A percentile compares a stretch with the other conserved stretches of the same genome.
Conservation (phyloP, 2,329 filamentous ascomycete genomes). For the Penicillium sp. region DNA sequence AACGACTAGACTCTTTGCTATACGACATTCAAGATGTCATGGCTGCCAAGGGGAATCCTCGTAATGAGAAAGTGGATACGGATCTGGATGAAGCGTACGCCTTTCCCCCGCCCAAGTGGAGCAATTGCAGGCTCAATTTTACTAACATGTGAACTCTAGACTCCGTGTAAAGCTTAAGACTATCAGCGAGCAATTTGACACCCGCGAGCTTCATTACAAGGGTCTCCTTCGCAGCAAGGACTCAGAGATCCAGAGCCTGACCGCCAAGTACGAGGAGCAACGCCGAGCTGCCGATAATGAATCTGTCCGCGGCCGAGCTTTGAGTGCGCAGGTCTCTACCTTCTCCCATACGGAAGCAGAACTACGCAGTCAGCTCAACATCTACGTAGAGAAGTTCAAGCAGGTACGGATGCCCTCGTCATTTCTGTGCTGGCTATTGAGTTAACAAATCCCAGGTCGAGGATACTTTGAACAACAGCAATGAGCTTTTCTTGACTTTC, state of each 20-base stretch:
- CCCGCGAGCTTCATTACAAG: conserved; percentile 92
- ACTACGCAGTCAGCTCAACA: conserved; percentile 90
- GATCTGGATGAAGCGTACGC: conserved; percentile 86
- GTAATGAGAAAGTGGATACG: conserved; percentile 77
- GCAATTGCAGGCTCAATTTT: background rate
- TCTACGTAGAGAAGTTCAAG: conserved; percentile 99
- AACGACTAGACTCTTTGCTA: conserved; percentile 77
- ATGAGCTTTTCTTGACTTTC: conserved; percentile 95
- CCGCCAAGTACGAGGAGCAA: conserved; percentile 85
- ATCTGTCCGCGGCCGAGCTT: conserved; percentile 73
- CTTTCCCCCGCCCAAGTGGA: background rate
- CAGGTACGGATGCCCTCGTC: conserved; percentile 66
- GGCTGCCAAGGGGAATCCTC: conserved; percentile 79
- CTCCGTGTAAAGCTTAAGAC: conserved; percentile 80
- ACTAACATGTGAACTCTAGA: conserved; percentile 34
- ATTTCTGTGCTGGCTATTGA: conserved; percentile 22
- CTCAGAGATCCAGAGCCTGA: conserved; percentile 88
- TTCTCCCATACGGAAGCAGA: conserved; percentile 97
- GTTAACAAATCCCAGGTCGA: conserved; percentile 74
- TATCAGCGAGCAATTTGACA: conserved; percentile 93
- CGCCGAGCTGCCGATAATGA: conserved; percentile 86
- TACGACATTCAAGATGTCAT: conserved; percentile 86
- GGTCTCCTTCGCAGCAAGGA: conserved; percentile 91
- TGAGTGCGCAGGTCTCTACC: conserved; percentile 89
- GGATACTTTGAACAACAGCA: conserved; percentile 97